Evolutionary conservation across 2,329 filamentous ascomycete species (phyloP), one percentile per base, ranked within the genome.

Genomic region (Emergomyces pasteurianus): DNA sequence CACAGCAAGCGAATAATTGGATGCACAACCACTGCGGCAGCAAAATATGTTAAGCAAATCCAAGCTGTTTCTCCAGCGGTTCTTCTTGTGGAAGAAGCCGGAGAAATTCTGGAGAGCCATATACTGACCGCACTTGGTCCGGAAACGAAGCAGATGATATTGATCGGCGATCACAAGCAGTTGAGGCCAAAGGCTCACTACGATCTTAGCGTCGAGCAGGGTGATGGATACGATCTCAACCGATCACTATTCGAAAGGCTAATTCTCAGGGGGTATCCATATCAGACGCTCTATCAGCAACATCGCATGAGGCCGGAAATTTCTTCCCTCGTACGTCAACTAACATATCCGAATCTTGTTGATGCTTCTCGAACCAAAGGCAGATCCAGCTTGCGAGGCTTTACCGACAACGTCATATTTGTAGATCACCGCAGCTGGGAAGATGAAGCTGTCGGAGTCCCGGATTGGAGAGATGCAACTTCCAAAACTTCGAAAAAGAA

Each of bases 121-220:
- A 76, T 87, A 1, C 70, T 90, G 0, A 81, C 86, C 0, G 81
- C 87, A 0, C 66, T 90, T 60, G 75, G 77, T 0, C 69, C 79
- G 0, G 40, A 59, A 34, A 61, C 60, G 6, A 67, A 87, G 61
- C 85, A 89, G 47, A 69, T 89, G 1, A 79, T 90, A 0, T 70
- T 89, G 2, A 90, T 90, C 12, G 87, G 88, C 0, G 88, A 90
- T 59, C 86, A 90, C 68, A 82, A 87, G 60, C 88, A 90, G 64
- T 78, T 90, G 0, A 81, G 86, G 0, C 88, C 87, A 0, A 89
- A 89, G 65, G 77, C 83, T 59, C 82, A 80, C 46, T 88, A 84
- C 64, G 72, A 70, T 0, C 70, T 90, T 0, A 83, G 78, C 0
- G 79, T 86, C 0, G 86, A 89, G 63, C 76, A 83, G 9, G 86